A percentile compares a stretch with the other conserved stretches of the same genome.
phyloP scores from a whole-genome alignment of 1,284 basidiomycete genomes.

The Puccinia hordei region DNA sequence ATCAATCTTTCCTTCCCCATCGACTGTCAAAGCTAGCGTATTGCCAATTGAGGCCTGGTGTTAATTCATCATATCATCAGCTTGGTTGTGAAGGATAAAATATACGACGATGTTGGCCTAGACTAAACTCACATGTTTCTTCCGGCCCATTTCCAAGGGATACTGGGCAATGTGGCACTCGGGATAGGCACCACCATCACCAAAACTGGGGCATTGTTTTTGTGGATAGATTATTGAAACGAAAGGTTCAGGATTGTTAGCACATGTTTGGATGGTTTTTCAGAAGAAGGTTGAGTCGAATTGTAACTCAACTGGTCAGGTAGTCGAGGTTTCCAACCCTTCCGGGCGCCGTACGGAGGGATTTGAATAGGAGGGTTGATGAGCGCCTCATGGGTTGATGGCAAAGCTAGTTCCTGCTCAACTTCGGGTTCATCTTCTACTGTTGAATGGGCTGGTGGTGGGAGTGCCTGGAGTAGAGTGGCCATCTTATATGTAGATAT shows the following conservation, averaged over 20 bases:
- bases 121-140: slow-evolving; percentile 69
- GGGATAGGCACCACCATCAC: slow-evolving; percentile 91
- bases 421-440: slow-evolving; percentile 11
- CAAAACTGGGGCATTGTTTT: background rate
- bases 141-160: slow-evolving; percentile 89
- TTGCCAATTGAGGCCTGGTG: slow-evolving; percentile 80
- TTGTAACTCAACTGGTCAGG: slow-evolving; percentile 67
- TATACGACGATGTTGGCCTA: background rate
- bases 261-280: background rate
- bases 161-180: slow-evolving; percentile 98
- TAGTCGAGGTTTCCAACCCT: slow-evolving; percentile 80
- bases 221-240: slow-evolving; percentile 64
- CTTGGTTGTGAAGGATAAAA: background rate
- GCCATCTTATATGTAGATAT: too few relatives aligned
- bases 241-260: background rate
- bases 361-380: slow-evolving; percentile 55
- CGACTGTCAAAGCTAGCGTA: slow-evolving; percentile 92
- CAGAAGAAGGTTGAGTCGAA: background rate
- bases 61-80: background rate
- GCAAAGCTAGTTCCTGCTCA: background rate
- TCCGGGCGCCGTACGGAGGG: slow-evolving; percentile 80
- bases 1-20: slow-evolving; percentile 90
- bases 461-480: slow-evolving; percentile 33
- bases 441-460: slow-evolving; percentile 9
- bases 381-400: background rate